Base-by-base conservation (phyloP, 805 yeast species). In the Kodamaea nitidulidarum region DNA sequence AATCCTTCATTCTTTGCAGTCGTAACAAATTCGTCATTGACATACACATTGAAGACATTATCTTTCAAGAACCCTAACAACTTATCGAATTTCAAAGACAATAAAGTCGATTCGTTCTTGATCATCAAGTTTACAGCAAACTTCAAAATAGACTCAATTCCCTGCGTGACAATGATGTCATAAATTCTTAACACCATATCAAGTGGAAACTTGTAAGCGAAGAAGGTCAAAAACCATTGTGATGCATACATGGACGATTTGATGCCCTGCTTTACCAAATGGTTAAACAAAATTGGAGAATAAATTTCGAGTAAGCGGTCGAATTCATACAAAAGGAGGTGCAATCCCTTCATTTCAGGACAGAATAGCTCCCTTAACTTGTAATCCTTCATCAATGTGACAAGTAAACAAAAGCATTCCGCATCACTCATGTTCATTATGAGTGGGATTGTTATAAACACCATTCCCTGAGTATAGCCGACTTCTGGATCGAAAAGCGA, bases 401-500 rank as follows among this genome's bases (percentile, higher is more conserved):
- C 86, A 32, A 91, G 67, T 50, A 90, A 59, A 43, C 93, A 80
- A 62, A 91, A 91, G 3, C 95, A 80, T 57, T 91, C 97, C 33
- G 82, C 71, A 48, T 90, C 96, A 27, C 67, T 73, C 80, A 88
- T 76, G 50, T 86, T 86, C 67, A 90, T 70, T 32, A 88, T 66
- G 35, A 93, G 61, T 2, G 98, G 97, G 4, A 88, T 88, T 0
- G 86, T 77, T 32, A 93, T 78, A 54, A 93, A 93, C 1, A 95
- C 95, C 96, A 93, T 88, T 6, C 98, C 98, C 61, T 93, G 98
- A 2, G 97, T 93, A 55, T 93, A 93, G 0, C 98, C 98, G 36
- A 93, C 96, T 37, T 90, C 97, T 1, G 84, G 80, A 58, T 93
- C 98, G 57, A 77, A 83, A 35, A 87, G 63, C 15, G 93, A 79